Conservation (phyloP, 176 grass and related monocot species). For the Oryza officinalis region DNA sequence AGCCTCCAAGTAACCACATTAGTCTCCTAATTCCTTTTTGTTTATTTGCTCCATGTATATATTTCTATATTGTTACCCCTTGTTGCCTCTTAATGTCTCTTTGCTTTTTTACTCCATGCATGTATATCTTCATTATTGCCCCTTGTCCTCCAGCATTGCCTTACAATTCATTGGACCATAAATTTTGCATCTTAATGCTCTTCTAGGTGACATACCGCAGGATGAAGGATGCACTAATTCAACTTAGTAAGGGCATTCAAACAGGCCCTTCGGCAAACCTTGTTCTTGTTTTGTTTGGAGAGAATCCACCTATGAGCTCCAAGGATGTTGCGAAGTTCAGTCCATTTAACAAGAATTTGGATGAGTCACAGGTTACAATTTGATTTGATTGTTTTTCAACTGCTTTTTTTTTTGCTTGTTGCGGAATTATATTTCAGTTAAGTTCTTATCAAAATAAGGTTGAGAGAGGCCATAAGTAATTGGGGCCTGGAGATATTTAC, state of each 20-base stretch:
- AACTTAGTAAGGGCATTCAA: slow-evolving; percentile 81
- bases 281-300: slow-evolving; percentile 95
- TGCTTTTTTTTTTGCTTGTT: slow-evolving; percentile 5
- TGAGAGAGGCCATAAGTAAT: slow-evolving; percentile 3
- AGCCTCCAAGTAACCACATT: neutral
- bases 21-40: neutral
- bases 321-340: slow-evolving; percentile 70
- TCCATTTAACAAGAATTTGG: slow-evolving; percentile 96
- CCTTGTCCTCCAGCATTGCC: neutral
- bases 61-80: neutral
- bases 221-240: slow-evolving; percentile 92
- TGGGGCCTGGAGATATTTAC: slow-evolving; percentile 6
- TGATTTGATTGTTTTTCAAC: neutral
- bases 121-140: neutral
- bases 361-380: slow-evolving; percentile 79
- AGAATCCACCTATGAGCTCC: slow-evolving; percentile 58
- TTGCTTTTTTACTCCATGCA: slow-evolving; percentile 1
- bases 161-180: neutral
- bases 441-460: neutral
- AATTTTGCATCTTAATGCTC: slow-evolving; percentile 39
- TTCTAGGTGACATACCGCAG: slow-evolving; percentile 89
- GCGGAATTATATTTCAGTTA: neutral
- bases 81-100: neutral
- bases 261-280: slow-evolving; percentile 77
- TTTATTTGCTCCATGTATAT: neutral